phyloP scores from a whole-genome alignment of 139 green algal species.

The Micractinium conductrix region DNA sequence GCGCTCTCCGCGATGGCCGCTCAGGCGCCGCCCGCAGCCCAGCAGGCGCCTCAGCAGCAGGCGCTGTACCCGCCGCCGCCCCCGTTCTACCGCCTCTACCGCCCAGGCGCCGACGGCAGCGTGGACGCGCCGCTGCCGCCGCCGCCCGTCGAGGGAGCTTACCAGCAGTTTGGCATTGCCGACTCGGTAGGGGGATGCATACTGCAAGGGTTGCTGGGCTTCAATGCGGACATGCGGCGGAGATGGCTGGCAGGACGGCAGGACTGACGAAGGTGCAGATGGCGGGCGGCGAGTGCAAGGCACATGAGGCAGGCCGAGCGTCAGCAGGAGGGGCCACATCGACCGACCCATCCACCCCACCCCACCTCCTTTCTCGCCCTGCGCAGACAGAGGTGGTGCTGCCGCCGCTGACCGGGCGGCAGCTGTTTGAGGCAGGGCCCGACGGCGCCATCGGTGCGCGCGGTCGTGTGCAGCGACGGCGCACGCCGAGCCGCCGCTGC shows the following conservation, averaged over 20 bases:
- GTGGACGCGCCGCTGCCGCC: slow-evolving; percentile 45
- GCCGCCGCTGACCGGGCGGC: slow-evolving; percentile 41
- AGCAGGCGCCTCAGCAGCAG: slow-evolving; percentile 31
- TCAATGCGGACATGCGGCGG: no score
- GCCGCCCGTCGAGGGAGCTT: slow-evolving; percentile 37
- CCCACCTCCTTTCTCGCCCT: no score
- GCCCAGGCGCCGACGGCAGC: slow-evolving; percentile 11
- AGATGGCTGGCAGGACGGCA: no score
- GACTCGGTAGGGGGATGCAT: slow-evolving; percentile 48
- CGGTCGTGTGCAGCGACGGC: background rate
- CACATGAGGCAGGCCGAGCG: no score
- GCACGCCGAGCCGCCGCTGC: background rate
- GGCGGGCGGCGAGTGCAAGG: no score
- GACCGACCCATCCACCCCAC: no score
- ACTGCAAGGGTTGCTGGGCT: no score
- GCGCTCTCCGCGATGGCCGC: background rate
- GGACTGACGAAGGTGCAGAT: no score
- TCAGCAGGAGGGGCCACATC: no score
- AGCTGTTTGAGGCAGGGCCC: slow-evolving; percentile 32
- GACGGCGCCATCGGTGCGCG: slow-evolving; percentile 49
- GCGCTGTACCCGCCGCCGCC: slow-evolving; percentile 56
- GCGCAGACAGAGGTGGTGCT: slow-evolving; percentile 56
- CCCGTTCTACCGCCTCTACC: slow-evolving; percentile 51
- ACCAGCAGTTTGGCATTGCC: slow-evolving; percentile 57
- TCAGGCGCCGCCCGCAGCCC: background rate